These are phyloP conservation scores for Agrocybe praecox DNA, from an alignment of 768 basidiomycete species.

Conservation along the genomic window DNA sequence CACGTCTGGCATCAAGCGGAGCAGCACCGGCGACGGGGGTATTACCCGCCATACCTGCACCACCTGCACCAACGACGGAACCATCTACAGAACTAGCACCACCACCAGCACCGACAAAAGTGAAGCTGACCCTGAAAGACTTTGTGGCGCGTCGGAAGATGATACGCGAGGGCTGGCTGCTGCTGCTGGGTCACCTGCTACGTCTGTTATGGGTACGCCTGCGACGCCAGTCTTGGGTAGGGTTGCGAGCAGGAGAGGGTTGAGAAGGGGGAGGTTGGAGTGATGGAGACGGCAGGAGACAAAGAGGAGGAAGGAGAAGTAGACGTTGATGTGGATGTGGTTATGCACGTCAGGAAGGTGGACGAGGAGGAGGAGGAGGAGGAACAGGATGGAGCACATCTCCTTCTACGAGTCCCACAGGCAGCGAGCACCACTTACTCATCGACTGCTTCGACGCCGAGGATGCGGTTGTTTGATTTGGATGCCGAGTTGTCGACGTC, in stretches of 20 bases:
- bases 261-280: not conserved
- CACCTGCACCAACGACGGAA: too few relatives aligned
- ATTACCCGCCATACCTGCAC: too few relatives aligned
- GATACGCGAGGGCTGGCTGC: not conserved
- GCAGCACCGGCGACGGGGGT: too few relatives aligned
- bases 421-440: not conserved
- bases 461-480: too few relatives aligned
- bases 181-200: not conserved
- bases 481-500: too few relatives aligned
- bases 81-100: not conserved
- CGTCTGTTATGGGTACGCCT: too few relatives aligned
- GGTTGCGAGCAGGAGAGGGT: too few relatives aligned
- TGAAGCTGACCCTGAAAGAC: not conserved
- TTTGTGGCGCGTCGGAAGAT: not conserved
- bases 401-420: not conserved
- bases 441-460: not conserved
- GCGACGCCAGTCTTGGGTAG: not conserved
- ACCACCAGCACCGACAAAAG: not conserved
- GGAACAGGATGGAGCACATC: not conserved
- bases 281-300: not conserved
- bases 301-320: constrained; percentile 2
- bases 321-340: too few relatives aligned
- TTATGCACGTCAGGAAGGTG: too few relatives aligned
- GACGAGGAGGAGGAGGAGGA: not conserved
- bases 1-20: too few relatives aligned